phyloP scores from a whole-genome alignment of 2,329 filamentous ascomycete species.

The Aureobasidium sp. region DNA sequence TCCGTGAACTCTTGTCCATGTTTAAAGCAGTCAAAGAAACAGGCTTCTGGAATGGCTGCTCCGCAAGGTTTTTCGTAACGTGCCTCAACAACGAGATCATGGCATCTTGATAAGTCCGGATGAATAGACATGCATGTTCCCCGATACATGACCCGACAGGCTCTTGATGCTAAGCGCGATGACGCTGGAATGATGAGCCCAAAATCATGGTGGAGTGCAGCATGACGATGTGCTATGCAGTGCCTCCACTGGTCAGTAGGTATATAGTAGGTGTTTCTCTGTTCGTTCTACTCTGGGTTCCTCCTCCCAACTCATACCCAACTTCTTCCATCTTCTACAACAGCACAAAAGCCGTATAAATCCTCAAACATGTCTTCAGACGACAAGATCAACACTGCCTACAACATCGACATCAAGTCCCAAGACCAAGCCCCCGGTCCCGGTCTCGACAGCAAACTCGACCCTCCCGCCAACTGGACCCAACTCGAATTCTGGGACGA shows the following conservation, averaged over 20 bases:
- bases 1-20: no score
- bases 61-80: no score
- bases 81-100: no score
- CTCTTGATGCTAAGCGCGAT: neutral
- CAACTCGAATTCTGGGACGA: conserved; percentile 29
- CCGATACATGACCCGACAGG: neutral
- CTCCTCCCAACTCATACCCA: neutral
- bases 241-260: neutral
- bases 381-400: conserved; percentile 23
- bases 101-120: no score
- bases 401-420: conserved; percentile 23
- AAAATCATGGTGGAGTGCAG: neutral
- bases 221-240: neutral
- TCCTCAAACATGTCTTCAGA: conserved; percentile 19
- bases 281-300: neutral
- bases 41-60: no score
- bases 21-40: no score
- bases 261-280: neutral
- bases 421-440: conserved; percentile 27
- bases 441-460: conserved; percentile 26
- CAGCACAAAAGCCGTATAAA: neutral
- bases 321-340: neutral
- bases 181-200: neutral
- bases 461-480: conserved; percentile 28
- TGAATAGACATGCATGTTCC: neutral